Evolutionary conservation across 202 grass and related monocot genomes (phyloP), one percentile per base, ranked within the genome.

Genomic region (Brachypodium distachyon): DNA sequence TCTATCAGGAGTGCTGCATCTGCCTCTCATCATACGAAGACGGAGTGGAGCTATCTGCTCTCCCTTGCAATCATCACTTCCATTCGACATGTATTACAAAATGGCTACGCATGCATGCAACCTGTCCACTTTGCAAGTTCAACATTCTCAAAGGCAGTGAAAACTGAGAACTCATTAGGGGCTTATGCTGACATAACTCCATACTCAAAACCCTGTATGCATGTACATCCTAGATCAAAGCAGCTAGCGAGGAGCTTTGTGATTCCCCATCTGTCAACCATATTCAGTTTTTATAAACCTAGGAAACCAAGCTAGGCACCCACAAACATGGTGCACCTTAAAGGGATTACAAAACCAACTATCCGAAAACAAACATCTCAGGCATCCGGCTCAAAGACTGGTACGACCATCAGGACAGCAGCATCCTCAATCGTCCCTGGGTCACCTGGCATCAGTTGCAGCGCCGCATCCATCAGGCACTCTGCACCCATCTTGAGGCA

Each of bases 21-120:
- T 96, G 92, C 77, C 86, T 96, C 12, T 84, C 86, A 18, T 81
- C 89, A 16, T 96, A 96, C 8, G 89, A 96, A 28, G 83, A 96
- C 46, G 89, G 86, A 66, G 72, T 46, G 6, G 89, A 96, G 86
- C 53, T 96, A 42, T 88, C 74, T 74, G 89, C 92, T 44, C 89
- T 96, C 77, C 92, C 92, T 63, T 96, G 92, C 64, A 96, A 96
- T 63, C 92, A 96, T 85, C 89, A 96, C 61, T 96, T 92, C 84
- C 92, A 96, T 32, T 92, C 83, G n/a, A 78, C 78, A 21, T 96
- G 92, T 70, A 92, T 96, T 27, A 79, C 87, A 7, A 96, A 96
- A 84, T 96, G 92, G 92, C 70, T 96, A 9, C 83, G 89, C 11
- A 96, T 96, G 74, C 86, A 96, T 59, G 92, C 92, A 9, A 96